Base-by-base conservation (phyloP, 1,284 basidiomycete genomes). In the Ganoderma lucidum region DNA sequence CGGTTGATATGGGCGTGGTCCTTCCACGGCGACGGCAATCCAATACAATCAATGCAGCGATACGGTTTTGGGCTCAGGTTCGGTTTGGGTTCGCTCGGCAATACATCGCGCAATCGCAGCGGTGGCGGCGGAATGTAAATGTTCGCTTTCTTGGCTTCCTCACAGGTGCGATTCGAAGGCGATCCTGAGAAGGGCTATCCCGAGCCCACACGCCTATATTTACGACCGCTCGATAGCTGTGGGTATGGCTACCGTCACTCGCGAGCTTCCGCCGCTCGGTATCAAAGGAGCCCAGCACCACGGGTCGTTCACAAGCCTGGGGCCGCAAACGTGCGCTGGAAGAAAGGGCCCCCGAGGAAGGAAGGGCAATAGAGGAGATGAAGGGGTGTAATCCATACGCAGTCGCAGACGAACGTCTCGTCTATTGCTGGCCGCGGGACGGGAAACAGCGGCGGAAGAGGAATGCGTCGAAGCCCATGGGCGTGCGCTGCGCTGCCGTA, bases 61-160 rank as follows among this genome's bases (percentile, higher is more conserved):
- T 14, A 51, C 23, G 48, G 48, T 51, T 51, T 28, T 9, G 48
- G 45, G 2, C 23, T 51, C 23, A 23, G 48, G 23, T 51, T 28
- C 23, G 48, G 45, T 8, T 51, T 51, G 19, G 58, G 32, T 35
- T 61, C 65, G 69, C 62, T 62, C 65, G 69, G 69, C 63, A 12
- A 70, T 70, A 70, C 62, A 59, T 67, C 69, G 69, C 69, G 48
- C 65, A 64, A 60, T 67, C 69, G 39, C 37, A 28, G 64, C 63
- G 51, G 59, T 39, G 61, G 39, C 63, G 59, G 51, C 63, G 59
- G 51, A 42, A 37, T 63, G 61, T 41, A 6, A 35, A 35, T 35
- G 35, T 45, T 53, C 45, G 60, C 48, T n/a, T 48, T 55, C 48
- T 37, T 59, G 17, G 35, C 56, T 59, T 56, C 55, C 32, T 59